phyloP scores from a whole-genome alignment of 805 yeast genomes.

The Kazachstania taianensis region DNA sequence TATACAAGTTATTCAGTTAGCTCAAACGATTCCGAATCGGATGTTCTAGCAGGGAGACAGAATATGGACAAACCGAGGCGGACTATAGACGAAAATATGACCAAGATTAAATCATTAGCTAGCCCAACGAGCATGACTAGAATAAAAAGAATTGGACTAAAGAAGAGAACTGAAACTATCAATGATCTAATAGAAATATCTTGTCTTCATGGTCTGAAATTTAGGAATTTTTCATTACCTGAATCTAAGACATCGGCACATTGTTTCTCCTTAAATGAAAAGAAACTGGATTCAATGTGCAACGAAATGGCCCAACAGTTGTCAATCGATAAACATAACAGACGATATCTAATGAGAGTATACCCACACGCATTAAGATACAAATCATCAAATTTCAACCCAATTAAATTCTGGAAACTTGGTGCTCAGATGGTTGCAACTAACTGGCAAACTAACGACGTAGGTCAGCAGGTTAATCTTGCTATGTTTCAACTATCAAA shows the following conservation, averaged over 20 bases:
- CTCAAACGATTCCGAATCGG: constrained; percentile 26
- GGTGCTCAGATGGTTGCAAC: constrained; percentile 96
- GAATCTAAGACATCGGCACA: constrained; percentile 75
- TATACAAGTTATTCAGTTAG: constrained; percentile 26
- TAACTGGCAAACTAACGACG: constrained; percentile 89
- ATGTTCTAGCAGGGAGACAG: constrained; percentile 2
- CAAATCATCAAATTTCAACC: constrained; percentile 72
- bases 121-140: constrained; percentile 10
- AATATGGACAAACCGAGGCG: too few species aligned
- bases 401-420: constrained; percentile 66
- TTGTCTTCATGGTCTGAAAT: constrained; percentile 57
- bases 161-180: constrained; percentile 15
- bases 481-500: constrained; percentile 60
- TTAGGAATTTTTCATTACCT: constrained; percentile 73
- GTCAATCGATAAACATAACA: constrained; percentile 67
- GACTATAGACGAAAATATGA: background rate
- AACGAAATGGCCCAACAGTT: constrained; percentile 47
- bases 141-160: constrained; percentile 28
- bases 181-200: constrained; percentile 21
- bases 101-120: background rate
- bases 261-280: constrained; percentile 80
- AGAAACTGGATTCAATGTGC: constrained; percentile 49
- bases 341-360: constrained; percentile 63
- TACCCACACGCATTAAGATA: constrained; percentile 78
- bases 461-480: constrained; percentile 81